Base-by-base conservation (phyloP, 768 basidiomycete species). In the Macrolepiota dolichaula region DNA sequence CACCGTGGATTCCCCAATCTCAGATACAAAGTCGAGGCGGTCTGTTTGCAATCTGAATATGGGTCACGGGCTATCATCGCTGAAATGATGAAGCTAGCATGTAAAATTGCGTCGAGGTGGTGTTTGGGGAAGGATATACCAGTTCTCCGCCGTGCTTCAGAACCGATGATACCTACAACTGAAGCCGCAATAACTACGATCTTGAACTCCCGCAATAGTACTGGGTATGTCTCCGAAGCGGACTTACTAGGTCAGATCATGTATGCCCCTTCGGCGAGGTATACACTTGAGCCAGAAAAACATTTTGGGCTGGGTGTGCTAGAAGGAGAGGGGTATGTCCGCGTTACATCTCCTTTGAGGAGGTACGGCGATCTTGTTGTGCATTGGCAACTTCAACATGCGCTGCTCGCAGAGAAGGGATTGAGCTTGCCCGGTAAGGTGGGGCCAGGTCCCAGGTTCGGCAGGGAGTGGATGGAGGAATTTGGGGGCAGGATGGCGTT, bases 381-480 rank as follows among this genome's bases (percentile, higher is more conserved):
- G 10, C 97, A 98, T 74, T 99, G 95, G 94, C 96, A 98, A 71
- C 85, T 99, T 73, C 96, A 97, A 69, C 77, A 87, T 53, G 83
- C 82, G 4, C 73, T 98, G 11, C 74, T 89, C 6, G 72, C 77
- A 15, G 64, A 71, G 2, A 66, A 71, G 4, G 73, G 77, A 0
- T 57, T 69, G 13, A 32, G 29, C 7, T 32, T 32, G 7, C 29
- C 29, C 7, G 29, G 29, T 32, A 32, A 32, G 29, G 58, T 63
- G 13, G 47, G 12, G 17, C 1, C 36, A 5, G 67, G 70, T 1
- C 75, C 79, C 3, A 71, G 79, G 3, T 87, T 90, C 66, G 75
- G 76, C 32, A 51, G 66, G 2, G 73, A 76, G 32, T 81, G 79
- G 71, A 65, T 92, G 67, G 69, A 73, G 66, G 69, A 80, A 40